These are phyloP conservation scores for Eucalyptus albens DNA, from an alignment of 345 rosid genomes.

Conservation along the genomic window DNA sequence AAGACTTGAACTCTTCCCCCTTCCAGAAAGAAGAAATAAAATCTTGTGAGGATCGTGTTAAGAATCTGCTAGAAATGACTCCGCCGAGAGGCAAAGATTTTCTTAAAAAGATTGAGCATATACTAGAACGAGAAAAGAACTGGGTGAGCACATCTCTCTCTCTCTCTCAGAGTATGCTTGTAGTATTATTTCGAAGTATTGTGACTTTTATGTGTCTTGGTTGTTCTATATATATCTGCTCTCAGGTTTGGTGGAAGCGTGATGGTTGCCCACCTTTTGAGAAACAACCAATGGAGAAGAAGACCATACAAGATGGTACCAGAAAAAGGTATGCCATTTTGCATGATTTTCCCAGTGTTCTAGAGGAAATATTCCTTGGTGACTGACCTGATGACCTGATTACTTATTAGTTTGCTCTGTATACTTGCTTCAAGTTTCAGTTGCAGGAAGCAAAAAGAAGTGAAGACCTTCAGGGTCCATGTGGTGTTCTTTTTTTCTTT, in stretches of 20 bases:
- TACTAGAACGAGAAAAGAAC: constrained; percentile 89
- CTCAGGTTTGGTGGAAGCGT: constrained; percentile 97
- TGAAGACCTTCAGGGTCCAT: not conserved
- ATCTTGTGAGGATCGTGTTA: constrained; percentile 79
- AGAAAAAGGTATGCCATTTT: constrained; percentile 48
- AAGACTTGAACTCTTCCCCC: not conserved
- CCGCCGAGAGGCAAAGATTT: constrained; percentile 91
- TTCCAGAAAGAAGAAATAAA: constrained; percentile 86
- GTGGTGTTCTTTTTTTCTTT: not conserved
- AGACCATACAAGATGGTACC: constrained; percentile 42
- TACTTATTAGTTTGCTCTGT: not conserved
- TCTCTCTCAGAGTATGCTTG: not conserved
- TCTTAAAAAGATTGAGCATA: constrained; percentile 74
- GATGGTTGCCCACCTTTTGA: constrained; percentile 98
- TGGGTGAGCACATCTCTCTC: constrained; percentile 43
- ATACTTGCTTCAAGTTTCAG: not conserved
- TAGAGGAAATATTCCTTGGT: not conserved
- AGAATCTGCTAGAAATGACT: constrained; percentile 81
- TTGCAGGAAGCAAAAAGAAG: not conserved
- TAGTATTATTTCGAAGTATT: not conserved
- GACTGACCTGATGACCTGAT: not conserved
- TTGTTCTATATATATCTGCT: not conserved
- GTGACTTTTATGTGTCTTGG: not conserved
- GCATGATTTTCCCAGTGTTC: not conserved
- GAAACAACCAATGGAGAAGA: constrained; percentile 70